Conservation (phyloP, 768 basidiomycete species). For the Suillus subaureus region DNA sequence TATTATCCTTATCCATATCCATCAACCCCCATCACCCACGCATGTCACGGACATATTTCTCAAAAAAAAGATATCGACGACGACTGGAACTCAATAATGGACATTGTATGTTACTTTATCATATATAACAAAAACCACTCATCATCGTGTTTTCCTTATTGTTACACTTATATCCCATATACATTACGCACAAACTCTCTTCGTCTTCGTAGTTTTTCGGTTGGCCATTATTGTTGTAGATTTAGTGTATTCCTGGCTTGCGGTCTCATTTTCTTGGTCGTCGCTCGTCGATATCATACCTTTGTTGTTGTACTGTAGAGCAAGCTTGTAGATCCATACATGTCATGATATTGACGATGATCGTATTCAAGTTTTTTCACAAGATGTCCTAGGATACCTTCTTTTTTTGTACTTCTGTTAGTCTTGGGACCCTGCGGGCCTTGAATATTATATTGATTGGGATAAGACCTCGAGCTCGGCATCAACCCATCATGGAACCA, state of each 20-base stretch:
- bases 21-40: slow-evolving; percentile 13
- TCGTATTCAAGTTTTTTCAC: not conserved
- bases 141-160: slow-evolving; percentile 6
- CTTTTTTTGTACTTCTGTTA: not conserved
- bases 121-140: slow-evolving; percentile 2
- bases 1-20: slow-evolving; percentile 28
- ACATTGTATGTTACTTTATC: slow-evolving; percentile 7
- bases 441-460: no score
- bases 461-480: not conserved
- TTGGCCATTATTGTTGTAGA: slow-evolving; percentile 1
- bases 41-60: slow-evolving; percentile 19
- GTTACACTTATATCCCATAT: slow-evolving; percentile 5
- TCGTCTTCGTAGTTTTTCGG: slow-evolving; percentile 1
- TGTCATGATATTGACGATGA: slow-evolving; percentile 5
- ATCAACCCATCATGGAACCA: no score
- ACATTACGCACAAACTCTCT: not conserved
- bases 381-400: not conserved
- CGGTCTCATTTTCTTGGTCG: slow-evolving; percentile 4
- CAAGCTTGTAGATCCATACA: not conserved
- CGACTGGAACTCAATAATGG: slow-evolving; percentile 17
- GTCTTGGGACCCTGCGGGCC: not conserved
- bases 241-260: slow-evolving; percentile 2
- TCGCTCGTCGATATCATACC: slow-evolving; percentile 7
- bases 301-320: slow-evolving; percentile 3
- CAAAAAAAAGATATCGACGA: slow-evolving; percentile 16